These are phyloP conservation scores for Helotiales sp. DNA, from an alignment of 2,329 filamentous ascomycete species.

Conservation along the genomic window DNA sequence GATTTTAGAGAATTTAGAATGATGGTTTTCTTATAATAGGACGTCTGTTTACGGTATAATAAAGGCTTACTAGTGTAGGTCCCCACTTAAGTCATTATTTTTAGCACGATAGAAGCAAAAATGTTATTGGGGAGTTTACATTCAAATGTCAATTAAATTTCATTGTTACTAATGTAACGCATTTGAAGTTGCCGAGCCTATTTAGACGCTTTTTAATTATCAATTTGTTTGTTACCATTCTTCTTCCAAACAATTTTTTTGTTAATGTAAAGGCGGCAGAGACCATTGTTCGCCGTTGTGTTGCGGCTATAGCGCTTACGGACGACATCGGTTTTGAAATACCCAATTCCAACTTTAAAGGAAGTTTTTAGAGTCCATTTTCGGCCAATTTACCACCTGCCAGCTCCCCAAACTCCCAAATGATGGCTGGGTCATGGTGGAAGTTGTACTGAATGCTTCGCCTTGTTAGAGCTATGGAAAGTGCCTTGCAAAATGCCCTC, in stretches of 20 bases:
- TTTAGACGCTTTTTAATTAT: background rate
- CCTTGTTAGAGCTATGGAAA: no score
- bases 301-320: background rate
- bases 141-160: background rate
- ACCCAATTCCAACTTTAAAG: slow-evolving; percentile 9
- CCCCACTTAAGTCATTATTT: slow-evolving; percentile 1
- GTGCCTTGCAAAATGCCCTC: no score
- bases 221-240: background rate
- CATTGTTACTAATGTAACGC: background rate
- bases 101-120: background rate
- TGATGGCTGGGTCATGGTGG: no score
- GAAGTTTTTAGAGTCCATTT: slow-evolving; percentile 8
- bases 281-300: background rate
- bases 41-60: no score
- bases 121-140: background rate
- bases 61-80: background rate
- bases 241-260: background rate
- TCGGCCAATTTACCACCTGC: slow-evolving; percentile 8
- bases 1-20: no score
- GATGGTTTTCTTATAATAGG: no score
- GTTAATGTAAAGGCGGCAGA: background rate
- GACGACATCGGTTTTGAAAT: slow-evolving; percentile 1
- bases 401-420: slow-evolving; percentile 1
- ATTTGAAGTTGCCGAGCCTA: background rate
- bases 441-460: no score